Evolutionary conservation across 768 basidiomycete species (phyloP).

Genomic region (Ramaria rubella): DNA sequence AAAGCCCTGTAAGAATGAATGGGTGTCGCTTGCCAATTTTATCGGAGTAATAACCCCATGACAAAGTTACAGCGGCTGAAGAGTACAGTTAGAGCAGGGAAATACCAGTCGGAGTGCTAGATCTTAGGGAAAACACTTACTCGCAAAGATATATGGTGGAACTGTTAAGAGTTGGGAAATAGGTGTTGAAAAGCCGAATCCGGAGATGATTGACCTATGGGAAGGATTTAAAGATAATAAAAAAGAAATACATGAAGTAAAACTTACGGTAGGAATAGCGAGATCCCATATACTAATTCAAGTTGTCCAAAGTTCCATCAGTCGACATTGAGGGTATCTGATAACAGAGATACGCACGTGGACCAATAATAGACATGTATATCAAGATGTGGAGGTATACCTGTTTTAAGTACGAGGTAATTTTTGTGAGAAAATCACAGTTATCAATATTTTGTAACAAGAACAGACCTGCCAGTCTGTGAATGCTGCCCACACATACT

Average conservation of each 20-base stretch:
- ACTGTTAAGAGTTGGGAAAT: slow-evolving; percentile 62
- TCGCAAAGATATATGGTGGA: slow-evolving; percentile 58
- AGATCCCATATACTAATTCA: slow-evolving; percentile 56
- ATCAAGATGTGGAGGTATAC: slow-evolving; percentile 51
- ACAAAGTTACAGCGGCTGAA: slow-evolving; percentile 46
- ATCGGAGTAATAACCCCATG: slow-evolving; percentile 55
- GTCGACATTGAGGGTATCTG: not conserved
- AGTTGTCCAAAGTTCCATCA: not conserved
- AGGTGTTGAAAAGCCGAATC: slow-evolving; percentile 52
- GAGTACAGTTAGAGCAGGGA: not conserved
- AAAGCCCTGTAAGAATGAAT: slow-evolving; percentile 48
- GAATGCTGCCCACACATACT: slow-evolving; percentile 48
- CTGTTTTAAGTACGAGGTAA: slow-evolving; percentile 14
- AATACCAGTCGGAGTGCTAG: not conserved
- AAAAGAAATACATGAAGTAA: not conserved
- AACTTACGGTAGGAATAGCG: slow-evolving; percentile 62
- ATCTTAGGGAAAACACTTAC: slow-evolving; percentile 31
- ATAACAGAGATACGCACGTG: slow-evolving; percentile 40
- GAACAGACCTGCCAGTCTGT: slow-evolving; percentile 54
- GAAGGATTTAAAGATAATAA: not conserved
- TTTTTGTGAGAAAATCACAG: not conserved
- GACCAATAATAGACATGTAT: slow-evolving; percentile 52
- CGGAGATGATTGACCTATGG: slow-evolving; percentile 51
- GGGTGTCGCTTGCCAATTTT: slow-evolving; percentile 45
- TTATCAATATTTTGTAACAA: not conserved